These are phyloP conservation scores for Colletotrichum sp. DNA, from an alignment of 2,329 filamentous ascomycete genomes.

Conservation along the genomic window DNA sequence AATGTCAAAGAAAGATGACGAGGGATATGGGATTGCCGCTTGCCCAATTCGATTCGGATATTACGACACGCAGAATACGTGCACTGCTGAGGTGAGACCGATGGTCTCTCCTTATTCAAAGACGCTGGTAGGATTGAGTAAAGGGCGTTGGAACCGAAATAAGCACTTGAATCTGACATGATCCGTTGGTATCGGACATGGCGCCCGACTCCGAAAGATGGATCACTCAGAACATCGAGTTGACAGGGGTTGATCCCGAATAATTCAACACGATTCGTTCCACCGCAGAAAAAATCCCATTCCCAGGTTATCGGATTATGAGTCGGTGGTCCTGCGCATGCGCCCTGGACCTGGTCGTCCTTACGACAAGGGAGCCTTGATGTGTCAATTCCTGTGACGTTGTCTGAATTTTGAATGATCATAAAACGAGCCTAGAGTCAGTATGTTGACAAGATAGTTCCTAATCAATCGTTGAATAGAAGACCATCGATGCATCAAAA, in stretches of 20 bases:
- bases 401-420: neutral
- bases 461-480: neutral
- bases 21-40: neutral
- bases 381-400: neutral
- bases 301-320: neutral
- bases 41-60: neutral
- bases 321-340: neutral
- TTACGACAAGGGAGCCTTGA: neutral
- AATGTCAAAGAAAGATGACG: neutral
- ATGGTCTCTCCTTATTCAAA: neutral
- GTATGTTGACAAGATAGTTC: neutral
- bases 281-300: neutral
- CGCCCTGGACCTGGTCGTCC: neutral
- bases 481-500: rapidly evolving
- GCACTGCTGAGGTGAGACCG: neutral
- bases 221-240: neutral
- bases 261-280: neutral
- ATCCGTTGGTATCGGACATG: neutral
- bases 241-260: neutral
- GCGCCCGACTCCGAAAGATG: neutral
- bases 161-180: neutral
- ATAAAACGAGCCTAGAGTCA: neutral
- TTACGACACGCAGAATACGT: neutral
- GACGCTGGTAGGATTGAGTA: neutral
- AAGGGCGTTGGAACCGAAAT: neutral